phyloP scores from a whole-genome alignment of 2,329 filamentous ascomycete species.

The Alternaria sp. region DNA sequence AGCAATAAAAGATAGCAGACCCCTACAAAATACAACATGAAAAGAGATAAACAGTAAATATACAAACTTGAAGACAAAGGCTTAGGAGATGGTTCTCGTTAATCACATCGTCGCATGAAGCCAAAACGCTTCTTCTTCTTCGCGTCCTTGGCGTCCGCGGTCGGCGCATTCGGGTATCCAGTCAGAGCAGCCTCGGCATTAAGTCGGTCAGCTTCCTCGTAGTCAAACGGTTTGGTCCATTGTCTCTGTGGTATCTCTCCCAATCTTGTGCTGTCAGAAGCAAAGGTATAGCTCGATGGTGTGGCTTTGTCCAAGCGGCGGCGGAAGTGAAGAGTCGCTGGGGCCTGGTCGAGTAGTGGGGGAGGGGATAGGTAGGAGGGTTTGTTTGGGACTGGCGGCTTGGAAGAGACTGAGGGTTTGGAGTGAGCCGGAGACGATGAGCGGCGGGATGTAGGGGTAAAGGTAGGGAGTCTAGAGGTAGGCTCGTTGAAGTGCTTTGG shows the following conservation, averaged over 20 bases:
- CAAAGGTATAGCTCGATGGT: constrained; percentile 55
- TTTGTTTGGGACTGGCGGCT: constrained; percentile 14
- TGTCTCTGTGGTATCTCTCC: constrained; percentile 59
- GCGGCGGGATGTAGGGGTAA: constrained; percentile 24
- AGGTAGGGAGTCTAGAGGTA: constrained; percentile 26
- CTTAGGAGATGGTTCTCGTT: not conserved
- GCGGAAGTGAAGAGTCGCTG: constrained; percentile 21
- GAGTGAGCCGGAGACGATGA: constrained; percentile 13
- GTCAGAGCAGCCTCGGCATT: constrained; percentile 51
- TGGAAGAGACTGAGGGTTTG: constrained; percentile 12
- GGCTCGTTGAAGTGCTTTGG: constrained; percentile 27
- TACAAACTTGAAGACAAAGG: constrained; percentile 10
- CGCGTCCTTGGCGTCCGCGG: constrained; percentile 13
- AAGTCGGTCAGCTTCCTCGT: constrained; percentile 52
- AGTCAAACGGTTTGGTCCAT: constrained; percentile 56
- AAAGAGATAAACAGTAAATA: constrained; percentile 6
- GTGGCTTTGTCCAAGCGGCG: constrained; percentile 49
- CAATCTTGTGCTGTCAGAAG: constrained; percentile 58
- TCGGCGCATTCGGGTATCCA: constrained; percentile 20
- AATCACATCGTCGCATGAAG: constrained; percentile 20
- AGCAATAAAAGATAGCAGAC: not conserved
- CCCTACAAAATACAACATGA: not conserved
- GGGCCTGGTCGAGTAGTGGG: constrained; percentile 14
- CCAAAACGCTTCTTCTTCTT: constrained; percentile 21
- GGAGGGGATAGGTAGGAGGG: constrained; percentile 19